Evolutionary conservation across 257 asterid genomes (phyloP), one percentile per base, ranked within the genome.

Genomic region (Orobanche coerulescens): DNA sequence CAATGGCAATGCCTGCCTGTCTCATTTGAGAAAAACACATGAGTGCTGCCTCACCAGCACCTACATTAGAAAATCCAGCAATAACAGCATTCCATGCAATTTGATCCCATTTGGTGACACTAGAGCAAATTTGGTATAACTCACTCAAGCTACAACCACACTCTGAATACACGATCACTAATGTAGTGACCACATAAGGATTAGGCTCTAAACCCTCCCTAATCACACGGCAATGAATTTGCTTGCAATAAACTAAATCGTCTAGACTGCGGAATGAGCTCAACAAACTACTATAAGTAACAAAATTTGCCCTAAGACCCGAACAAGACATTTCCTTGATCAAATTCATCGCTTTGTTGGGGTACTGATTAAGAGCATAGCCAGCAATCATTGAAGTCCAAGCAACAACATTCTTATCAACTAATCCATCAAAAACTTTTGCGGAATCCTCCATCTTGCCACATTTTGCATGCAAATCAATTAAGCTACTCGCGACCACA

Each of bases 331-430:
- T 81, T 66, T 77, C 79, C 74, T 13, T 75, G 15, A 77, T 51
- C 74, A 77, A 68, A 62, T 68, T 19, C 87, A 81, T 70, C 1
- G 85, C 78, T 24, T 75, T 52, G 1, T 42, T 2, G 6, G 83
- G 58, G 44, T 53, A 71, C 3, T 58, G 37, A 8, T 74, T 72
- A 36, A 57, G 74, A 9, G 77, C 83, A 71, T 83, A 81, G 40
- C 85, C 85, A 54, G 66, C 62, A 31, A 86, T 71, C 79, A 81
- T 77, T 2, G 92, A 79, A 36, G 80, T 81, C 83, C 86, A 86
- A 65, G 66, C 75, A 25, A 71, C 58, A 40, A 52, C 58, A 62
- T 75, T 81, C 79, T 74, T 83, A 37, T 68, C 65, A 20, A 28
- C 12, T 74, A 83, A 59, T 34, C 65, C 66, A 70, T 77, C 65